phyloP scores from a whole-genome alignment of 2,329 filamentous ascomycete genomes.

The Fusarium scirpi region DNA sequence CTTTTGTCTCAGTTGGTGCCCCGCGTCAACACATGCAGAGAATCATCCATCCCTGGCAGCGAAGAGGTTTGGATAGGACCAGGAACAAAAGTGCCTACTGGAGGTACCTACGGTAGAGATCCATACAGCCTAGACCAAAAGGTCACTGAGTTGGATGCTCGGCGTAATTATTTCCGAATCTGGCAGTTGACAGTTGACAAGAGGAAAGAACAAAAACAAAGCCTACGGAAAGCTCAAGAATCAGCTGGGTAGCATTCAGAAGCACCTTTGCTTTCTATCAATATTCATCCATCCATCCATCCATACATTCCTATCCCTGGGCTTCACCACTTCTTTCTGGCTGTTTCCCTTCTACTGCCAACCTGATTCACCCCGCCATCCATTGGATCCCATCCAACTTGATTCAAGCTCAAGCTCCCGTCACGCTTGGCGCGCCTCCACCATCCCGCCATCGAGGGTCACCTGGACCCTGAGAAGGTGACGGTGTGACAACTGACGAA shows the following conservation, averaged over 20 bases:
- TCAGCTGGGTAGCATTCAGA: neutral
- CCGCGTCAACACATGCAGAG: neutral
- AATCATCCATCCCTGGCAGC: neutral
- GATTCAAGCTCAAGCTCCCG: conserved; percentile 27
- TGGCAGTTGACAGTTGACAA: conserved; percentile 21
- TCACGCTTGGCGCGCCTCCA: conserved; percentile 39
- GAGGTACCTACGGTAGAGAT: neutral
- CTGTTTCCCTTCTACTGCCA: neutral
- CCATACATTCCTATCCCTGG: neutral
- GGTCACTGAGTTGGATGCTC: conserved; percentile 19
- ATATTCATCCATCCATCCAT: neutral
- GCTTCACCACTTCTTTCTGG: neutral
- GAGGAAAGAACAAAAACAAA: conserved; percentile 22
- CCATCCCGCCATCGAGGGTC: conserved; percentile 30
- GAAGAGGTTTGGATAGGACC: neutral
- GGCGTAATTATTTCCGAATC: conserved; percentile 31
- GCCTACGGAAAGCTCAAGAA: conserved; percentile 3
- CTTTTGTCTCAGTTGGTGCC: neutral
- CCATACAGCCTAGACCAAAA: neutral
- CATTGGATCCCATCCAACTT: neutral
- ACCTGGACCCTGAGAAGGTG: conserved; percentile 42
- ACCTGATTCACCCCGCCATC: conserved; percentile 33
- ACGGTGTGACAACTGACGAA: conserved; percentile 41
- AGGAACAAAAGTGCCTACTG: neutral
- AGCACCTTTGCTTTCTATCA: neutral